Conservation (phyloP, 2,329 filamentous ascomycete genomes). For the Alternaria gaisen region DNA sequence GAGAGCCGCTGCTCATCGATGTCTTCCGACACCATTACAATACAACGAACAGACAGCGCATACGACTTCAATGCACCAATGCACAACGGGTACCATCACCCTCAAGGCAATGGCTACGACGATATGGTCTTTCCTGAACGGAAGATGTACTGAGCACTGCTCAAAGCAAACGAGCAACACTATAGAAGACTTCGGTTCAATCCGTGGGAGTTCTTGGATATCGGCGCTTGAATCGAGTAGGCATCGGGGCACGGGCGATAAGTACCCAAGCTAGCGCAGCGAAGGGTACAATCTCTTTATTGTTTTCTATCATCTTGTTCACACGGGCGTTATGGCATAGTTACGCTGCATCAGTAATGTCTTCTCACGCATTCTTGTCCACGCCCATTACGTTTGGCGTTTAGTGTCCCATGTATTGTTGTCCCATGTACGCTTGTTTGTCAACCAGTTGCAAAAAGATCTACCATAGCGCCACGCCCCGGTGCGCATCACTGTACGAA, state of each 20-base stretch:
- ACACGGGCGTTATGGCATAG: slow-evolving; percentile 5
- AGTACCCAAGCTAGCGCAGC: slow-evolving; percentile 35
- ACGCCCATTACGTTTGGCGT: neutral
- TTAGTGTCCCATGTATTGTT: slow-evolving; percentile 12
- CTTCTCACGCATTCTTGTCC: slow-evolving; percentile 11
- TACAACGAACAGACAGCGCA: slow-evolving; percentile 31
- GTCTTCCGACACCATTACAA: slow-evolving; percentile 37
- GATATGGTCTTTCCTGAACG: slow-evolving; percentile 50
- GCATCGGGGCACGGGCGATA: slow-evolving; percentile 14
- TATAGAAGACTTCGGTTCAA: slow-evolving; percentile 2
- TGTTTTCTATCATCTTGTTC: slow-evolving; percentile 3
- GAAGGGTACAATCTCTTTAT: slow-evolving; percentile 20
- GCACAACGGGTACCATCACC: slow-evolving; percentile 35
- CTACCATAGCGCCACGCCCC: neutral
- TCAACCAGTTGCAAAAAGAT: neutral
- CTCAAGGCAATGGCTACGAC: slow-evolving; percentile 38
- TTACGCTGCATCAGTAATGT: slow-evolving; percentile 10
- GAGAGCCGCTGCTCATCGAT: slow-evolving; percentile 49
- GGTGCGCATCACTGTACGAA: slow-evolving; percentile 11
- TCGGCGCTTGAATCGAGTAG: slow-evolving; percentile 10
- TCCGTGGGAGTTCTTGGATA: slow-evolving; percentile 11
- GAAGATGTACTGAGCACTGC: slow-evolving; percentile 37
- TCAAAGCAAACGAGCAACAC: neutral
- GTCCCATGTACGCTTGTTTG: slow-evolving; percentile 10
- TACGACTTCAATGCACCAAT: slow-evolving; percentile 47